Evolutionary conservation across 208 protist species (phyloP), one percentile per base, ranked within the genome.

Genomic region (Trypanosoma rangeli): DNA sequence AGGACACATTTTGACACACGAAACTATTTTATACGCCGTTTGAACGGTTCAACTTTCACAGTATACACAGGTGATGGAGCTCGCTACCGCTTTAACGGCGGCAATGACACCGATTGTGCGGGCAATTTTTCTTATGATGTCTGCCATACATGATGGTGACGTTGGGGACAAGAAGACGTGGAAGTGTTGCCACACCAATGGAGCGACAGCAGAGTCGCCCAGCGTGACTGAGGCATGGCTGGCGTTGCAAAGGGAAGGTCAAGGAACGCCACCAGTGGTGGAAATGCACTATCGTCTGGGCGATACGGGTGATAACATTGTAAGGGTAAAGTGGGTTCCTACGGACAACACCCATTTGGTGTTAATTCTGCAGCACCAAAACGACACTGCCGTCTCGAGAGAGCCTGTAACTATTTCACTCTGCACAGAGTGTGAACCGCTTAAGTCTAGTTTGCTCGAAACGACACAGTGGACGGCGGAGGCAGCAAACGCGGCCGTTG

Each of bases 301-400:
- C 22, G 28, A 35, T 22, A n/a, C 18, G 31, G 9, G 42, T 31
- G 29, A 31, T 18, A 35, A 53, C 10, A 24, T 61, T 48, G 24
- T 76, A 22, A 68, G 53, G 35, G 42, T 71, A 5, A 76, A 76
- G 37, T 76, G 64, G 63, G 71, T 76, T 44, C 59, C 64, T 44
- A 70, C 71, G 63, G 71, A 71, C 31, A 39, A 67, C 28, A 55
- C 46, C 1, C 46, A 70, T 35, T 13, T 70, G 15, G 58, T 70
- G 24, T 16, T 76, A 46, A 65, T 71, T 49, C 33, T 39, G 1
- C 71, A 76, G 58, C 10, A 48, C 28, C 3, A 22, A 56, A 31
- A 15, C 52, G 46, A 8, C 28, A 28, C 18, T 13, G 39, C 28
- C 31, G 24, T 15, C 8, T 60, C 39, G 15, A 12, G 1, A 12